phyloP scores from a whole-genome alignment of 345 rosid genomes.

The Euphorbia tirucalli region DNA sequence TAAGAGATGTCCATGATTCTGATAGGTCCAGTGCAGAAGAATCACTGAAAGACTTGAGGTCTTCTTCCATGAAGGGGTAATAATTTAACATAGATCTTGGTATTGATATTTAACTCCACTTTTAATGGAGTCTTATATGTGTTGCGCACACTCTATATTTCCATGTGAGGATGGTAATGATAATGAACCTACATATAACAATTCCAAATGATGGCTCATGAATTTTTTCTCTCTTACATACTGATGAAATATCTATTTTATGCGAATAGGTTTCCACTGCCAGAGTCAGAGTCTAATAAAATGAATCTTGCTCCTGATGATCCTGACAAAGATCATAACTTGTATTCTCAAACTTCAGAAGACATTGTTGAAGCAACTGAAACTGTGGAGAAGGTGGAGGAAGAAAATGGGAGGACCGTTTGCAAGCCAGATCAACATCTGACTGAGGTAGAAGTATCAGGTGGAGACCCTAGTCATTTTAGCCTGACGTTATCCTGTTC shows the following conservation, averaged over 20 bases:
- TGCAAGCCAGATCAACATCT: conserved; percentile 30
- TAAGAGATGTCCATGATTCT: conserved; percentile 16
- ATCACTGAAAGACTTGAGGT: conserved; percentile 21
- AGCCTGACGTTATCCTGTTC: conserved; percentile 44
- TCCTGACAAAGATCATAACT: conserved; percentile 18
- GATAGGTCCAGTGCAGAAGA: conserved; percentile 28
- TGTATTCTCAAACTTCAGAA: conserved; percentile 25
- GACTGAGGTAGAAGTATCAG: conserved; percentile 41
- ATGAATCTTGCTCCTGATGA: conserved; percentile 16
- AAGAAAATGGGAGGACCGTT: conserved; percentile 25
- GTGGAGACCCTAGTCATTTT: conserved; percentile 35
- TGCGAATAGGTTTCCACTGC: conserved; percentile 29
- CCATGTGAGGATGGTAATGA: neutral
- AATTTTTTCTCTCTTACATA: neutral
- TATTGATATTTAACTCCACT: neutral
- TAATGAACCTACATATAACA: neutral
- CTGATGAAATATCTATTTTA: conserved; percentile 18
- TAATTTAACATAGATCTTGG: conserved; percentile 3
- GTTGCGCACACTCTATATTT: neutral
- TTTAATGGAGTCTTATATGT: neutral
- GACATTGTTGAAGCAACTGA: conserved; percentile 32
- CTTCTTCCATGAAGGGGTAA: conserved; percentile 30
- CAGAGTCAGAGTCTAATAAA: conserved; percentile 19
- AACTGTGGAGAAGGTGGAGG: conserved; percentile 26
- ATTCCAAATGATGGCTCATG: no score